A percentile compares a stretch with the other conserved stretches of the same genome.
Evolutionary conservation across 768 basidiomycete species (phyloP).

Genomic region (Boletus vinaceobasis): DNA sequence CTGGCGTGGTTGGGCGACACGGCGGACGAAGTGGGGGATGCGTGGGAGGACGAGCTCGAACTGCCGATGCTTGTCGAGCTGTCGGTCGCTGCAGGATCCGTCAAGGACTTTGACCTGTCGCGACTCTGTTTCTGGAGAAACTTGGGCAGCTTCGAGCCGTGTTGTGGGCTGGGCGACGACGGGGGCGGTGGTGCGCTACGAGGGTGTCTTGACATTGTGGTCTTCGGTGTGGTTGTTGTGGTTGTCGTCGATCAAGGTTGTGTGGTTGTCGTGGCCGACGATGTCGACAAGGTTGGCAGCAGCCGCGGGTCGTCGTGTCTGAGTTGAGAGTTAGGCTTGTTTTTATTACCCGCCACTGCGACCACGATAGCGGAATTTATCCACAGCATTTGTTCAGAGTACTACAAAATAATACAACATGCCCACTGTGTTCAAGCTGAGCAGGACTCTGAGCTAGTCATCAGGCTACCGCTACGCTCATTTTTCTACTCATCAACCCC

Average conservation of each 20-base stretch:
- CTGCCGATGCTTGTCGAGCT: conserved; percentile 38
- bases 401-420: conserved; percentile 6
- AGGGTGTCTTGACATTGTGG: conserved; percentile 45
- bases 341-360: conserved; percentile 20
- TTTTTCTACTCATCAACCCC: neutral
- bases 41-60: conserved; percentile 38
- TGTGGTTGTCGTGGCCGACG: conserved; percentile 20
- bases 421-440: neutral
- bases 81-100: conserved; percentile 35
- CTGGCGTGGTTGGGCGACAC: conserved; percentile 22
- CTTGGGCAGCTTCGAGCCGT: conserved; percentile 58
- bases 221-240: neutral
- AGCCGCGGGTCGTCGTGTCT: conserved; percentile 9
- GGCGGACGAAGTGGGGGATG: conserved; percentile 30
- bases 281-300: conserved; percentile 10
- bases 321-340: conserved; percentile 28
- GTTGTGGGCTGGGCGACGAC: conserved; percentile 39
- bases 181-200: conserved; percentile 42
- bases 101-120: conserved; percentile 57
- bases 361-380: conserved; percentile 17
- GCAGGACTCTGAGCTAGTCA: neutral
- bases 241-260: conserved; percentile 6
- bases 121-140: conserved; percentile 64
- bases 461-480: neutral
- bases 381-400: conserved; percentile 3